Base-by-base conservation (phyloP, 2,329 filamentous ascomycete genomes). In the Hysterium pulicare region DNA sequence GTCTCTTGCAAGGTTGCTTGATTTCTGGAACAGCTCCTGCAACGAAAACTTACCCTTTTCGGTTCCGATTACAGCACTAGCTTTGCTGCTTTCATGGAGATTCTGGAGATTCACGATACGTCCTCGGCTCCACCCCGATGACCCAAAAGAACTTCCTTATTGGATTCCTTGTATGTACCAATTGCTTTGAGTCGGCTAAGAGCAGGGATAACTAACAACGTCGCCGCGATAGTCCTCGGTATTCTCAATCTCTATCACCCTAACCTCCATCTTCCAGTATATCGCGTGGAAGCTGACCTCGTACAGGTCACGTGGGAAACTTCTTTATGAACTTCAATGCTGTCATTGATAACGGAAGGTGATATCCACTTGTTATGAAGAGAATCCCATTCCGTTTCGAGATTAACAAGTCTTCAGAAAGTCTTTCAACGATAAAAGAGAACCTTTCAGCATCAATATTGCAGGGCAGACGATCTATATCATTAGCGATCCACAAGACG, bases 121-220 rank as follows among this genome's bases (percentile, higher is more conserved):
- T 13, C 54, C 55, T 15, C 23, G 40, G 16, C 32, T 55, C 8
- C 23, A 51, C 40, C 50, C 52, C 4, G 34, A 48, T 26, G 48
- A 48, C 20, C 55, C 55, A 13, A 54, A 48, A 45, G 45, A 50
- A 39, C 47, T 55, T 4, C 55, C 52, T 9, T 58, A 57, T 40
- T 58, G 43, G 52, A 51, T 58, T 22, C 54, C 50, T 9, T 47
- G 50, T 53, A 45, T 13, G 45, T 40, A 30, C 31, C 16, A n/a
- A 24, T 11, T 19, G 11, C 15, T 39, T 38, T 10, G 6, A 16
- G 28, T 37, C 20, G 22, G 13, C n/a, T 32, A 5, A 23, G 10
- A 17, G 31, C 35, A 28, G 3, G 22, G 15, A 21, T 3, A 6
- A 11, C 23, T 28, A 21, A 19, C 16, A 5, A 17, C n/a, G n/a